These are phyloP conservation scores for Holtermanniella nyarrowii DNA, from an alignment of 768 basidiomycete genomes.

Conservation along the genomic window DNA sequence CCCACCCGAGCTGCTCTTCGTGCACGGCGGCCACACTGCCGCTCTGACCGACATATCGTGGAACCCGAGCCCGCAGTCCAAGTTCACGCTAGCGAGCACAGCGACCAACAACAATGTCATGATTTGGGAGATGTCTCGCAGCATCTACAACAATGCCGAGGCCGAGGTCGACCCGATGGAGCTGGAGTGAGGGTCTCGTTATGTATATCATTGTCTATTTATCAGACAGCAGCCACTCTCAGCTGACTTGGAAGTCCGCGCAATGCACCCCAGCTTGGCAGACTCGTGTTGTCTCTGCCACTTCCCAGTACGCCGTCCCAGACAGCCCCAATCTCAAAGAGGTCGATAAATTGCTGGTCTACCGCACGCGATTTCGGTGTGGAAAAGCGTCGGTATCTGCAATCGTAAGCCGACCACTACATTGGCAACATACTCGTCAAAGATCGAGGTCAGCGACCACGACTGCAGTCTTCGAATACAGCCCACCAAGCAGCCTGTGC, in stretches of 20 bases:
- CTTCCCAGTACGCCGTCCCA: constrained; percentile 23
- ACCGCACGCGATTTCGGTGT: constrained; percentile 41
- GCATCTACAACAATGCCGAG: constrained; percentile 84
- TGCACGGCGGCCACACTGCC: constrained; percentile 67
- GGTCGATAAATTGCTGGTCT: constrained; percentile 43
- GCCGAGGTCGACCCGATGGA: constrained; percentile 76
- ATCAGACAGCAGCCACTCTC: neutral
- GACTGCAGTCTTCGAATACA: constrained; percentile 41
- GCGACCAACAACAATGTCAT: constrained; percentile 95
- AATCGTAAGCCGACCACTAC: constrained; percentile 2
- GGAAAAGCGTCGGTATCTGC: constrained; percentile 40
- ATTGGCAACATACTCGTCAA: constrained; percentile 29
- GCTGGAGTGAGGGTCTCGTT: constrained; percentile 58
- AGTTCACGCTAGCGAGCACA: constrained; percentile 75
- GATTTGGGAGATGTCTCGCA: constrained; percentile 95
- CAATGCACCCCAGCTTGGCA: constrained; percentile 23
- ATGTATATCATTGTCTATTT: neutral
- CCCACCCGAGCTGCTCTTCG: constrained; percentile 87
- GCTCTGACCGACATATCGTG: constrained; percentile 90
- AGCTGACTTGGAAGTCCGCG: neutral
- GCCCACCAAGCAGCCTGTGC: constrained; percentile 44
- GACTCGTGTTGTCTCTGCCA: constrained; percentile 21
- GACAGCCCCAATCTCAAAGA: constrained; percentile 33
- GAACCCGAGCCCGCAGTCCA: constrained; percentile 62
- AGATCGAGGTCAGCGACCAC: constrained; percentile 40